Evolutionary conservation across 208 protist genomes (phyloP).

Genomic region (Trichomonas tenax): DNA sequence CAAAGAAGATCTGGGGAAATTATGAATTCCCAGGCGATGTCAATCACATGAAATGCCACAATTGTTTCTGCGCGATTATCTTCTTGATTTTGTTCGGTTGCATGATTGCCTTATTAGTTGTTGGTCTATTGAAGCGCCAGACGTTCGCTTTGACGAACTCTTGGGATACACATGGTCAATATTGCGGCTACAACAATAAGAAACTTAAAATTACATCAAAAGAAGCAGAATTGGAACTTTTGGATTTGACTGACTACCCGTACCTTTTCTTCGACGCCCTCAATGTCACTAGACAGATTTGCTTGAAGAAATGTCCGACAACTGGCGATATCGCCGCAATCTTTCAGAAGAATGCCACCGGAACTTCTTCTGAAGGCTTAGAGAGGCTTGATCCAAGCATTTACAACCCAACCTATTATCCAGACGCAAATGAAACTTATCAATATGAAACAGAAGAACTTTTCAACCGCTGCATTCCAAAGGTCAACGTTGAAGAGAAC

Average conservation of each 20-base stretch:
- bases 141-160: not conserved
- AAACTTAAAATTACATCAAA: not conserved
- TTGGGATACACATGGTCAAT: not conserved
- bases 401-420: not conserved
- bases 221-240: not conserved
- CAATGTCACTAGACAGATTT: not conserved
- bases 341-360: not conserved
- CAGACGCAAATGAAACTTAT: not conserved
- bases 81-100: not conserved
- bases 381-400: too few species aligned
- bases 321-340: not conserved
- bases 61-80: not conserved
- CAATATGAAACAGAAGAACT: not conserved
- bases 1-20: not conserved
- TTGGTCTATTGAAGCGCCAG: not conserved
- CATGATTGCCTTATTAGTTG: not conserved
- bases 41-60: not conserved
- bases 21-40: not conserved
- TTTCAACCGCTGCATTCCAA: not conserved
- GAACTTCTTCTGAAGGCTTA: not conserved
- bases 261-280: not conserved
- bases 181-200: not conserved
- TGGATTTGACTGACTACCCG: not conserved
- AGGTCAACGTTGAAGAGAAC: not conserved
- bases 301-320: not conserved